Base-by-base conservation (phyloP, 1,284 basidiomycete species). In the Moesziomyces sp. region DNA sequence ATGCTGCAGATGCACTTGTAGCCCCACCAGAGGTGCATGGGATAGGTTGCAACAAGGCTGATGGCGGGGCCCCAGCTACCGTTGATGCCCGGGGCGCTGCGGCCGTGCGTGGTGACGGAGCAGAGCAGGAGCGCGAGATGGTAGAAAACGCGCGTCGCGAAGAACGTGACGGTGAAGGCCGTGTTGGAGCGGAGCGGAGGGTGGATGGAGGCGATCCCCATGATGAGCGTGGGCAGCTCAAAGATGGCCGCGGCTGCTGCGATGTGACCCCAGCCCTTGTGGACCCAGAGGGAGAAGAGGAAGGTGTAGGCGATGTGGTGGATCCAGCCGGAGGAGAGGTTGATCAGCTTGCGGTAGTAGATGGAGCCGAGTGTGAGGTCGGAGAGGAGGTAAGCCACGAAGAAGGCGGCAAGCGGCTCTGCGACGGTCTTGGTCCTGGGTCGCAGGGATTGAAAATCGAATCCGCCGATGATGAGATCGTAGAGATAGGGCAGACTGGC, bases 1-100 rank as follows among this genome's bases (percentile, higher is more conserved):
- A 83, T 66, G 30, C 77, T 76, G 52, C 75, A 73, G 40, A 83
- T 70, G 52, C 77, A 78, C 67, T 84, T 84, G 76, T 80, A 82
- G 5, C 79, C 80, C 82, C 82, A 84, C 58, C 78, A 79, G 5
- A 81, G 52, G 51, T 84, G 82, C 82, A 84, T 84, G 3, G 82
- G 82, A 28, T 80, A 78, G n/a, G 81, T 78, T 9, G 61, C 62
- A 1, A 69, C 40, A 3, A 74, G 49, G 52, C 69, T 76, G 52
- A 78, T 59, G 49, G 72, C 42, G 13, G 80, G 80, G 8, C 74
- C 73, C 72, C 65, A 76, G 35, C 69, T 73, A 18, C 79, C 73
- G 47, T 71, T 53, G 43, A 76, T 58, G 30, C 62, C 67, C 30
- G 78, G 71, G 5, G 78, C 75, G 11, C 45, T 52, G 30, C 80